phyloP scores from a whole-genome alignment of 495 filamentous ascomycete genomes.

The Penicillium ochrochloron region DNA sequence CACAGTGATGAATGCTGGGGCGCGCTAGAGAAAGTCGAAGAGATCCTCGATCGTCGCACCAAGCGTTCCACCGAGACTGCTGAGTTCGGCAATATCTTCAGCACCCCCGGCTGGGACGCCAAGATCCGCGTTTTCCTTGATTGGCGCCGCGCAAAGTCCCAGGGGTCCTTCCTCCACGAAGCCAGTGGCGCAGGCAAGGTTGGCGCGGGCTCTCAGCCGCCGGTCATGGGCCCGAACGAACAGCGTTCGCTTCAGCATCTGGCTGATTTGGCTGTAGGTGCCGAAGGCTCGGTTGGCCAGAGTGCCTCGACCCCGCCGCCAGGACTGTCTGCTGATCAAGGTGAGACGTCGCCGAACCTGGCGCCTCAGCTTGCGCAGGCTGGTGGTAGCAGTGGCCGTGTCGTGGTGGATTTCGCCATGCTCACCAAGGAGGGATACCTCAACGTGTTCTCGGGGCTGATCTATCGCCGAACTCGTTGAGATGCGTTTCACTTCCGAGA shows the following conservation, averaged over 20 bases:
- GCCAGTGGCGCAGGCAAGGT: conserved; percentile 26
- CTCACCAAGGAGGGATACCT: conserved; percentile 51
- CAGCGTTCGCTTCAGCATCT: conserved; percentile 64
- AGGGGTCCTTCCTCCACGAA: conserved; percentile 46
- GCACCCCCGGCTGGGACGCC: conserved; percentile 47
- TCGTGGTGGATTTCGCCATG: conserved; percentile 50
- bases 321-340: conserved; percentile 35
- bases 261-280: conserved; percentile 64
- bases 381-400: conserved; percentile 33
- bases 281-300: conserved; percentile 47
- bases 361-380: conserved; percentile 36
- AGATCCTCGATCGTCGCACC: conserved; percentile 47
- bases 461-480: conserved; percentile 44
- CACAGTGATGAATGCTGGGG: conserved; percentile 50
- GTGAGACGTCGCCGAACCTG: conserved; percentile 38
- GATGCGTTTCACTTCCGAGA: neutral
- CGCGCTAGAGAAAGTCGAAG: conserved; percentile 48
- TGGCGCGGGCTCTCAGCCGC: conserved; percentile 34
- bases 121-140: conserved; percentile 55
- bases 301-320: conserved; percentile 42
- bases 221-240: conserved; percentile 52
- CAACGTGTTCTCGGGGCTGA: conserved; percentile 51
- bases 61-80: conserved; percentile 29
- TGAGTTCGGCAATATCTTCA: conserved; percentile 48
- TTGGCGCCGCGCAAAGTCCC: conserved; percentile 47